Percentiles rank a stretch among this genome's conserved stretches.
phyloP scores from a whole-genome alignment of 768 basidiomycete species.

The Hericium erinaceus region DNA sequence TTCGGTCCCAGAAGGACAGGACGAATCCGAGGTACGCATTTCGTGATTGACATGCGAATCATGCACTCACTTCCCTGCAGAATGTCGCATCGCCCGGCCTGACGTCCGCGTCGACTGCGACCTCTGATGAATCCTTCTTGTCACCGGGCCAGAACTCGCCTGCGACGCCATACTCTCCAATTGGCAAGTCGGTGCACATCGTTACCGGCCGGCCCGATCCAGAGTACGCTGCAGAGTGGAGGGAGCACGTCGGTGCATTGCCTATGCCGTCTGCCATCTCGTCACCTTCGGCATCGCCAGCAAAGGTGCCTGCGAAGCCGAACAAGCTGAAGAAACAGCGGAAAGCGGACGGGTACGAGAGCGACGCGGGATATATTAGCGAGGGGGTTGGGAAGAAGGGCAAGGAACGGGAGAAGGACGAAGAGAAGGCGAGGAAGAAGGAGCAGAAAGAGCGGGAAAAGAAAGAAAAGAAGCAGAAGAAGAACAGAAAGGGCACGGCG shows the following conservation, averaged over 20 bases:
- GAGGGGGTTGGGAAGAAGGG: constrained; percentile 28
- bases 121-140: constrained; percentile 26
- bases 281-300: constrained; percentile 14
- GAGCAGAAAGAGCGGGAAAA: constrained; percentile 16
- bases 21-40: constrained; percentile 19
- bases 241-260: constrained; percentile 15
- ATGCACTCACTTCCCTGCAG: constrained; percentile 13
- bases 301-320: not conserved
- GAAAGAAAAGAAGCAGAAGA: constrained; percentile 18
- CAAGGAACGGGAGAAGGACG: constrained; percentile 10
- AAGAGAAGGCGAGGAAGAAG: not conserved
- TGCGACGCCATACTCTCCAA: too few relatives aligned
- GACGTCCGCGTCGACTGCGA: constrained; percentile 29
- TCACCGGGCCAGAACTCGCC: not conserved
- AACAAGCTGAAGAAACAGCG: constrained; percentile 26
- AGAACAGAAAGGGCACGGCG: constrained; percentile 1
- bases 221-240: not conserved
- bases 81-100: constrained; percentile 23
- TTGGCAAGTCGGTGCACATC: constrained; percentile 18
- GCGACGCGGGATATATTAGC: constrained; percentile 29
- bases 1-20: constrained; percentile 47
- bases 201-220: constrained; percentile 2
- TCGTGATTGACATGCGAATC: not conserved
- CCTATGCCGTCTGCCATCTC: constrained; percentile 10
- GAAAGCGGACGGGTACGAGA: constrained; percentile 45